Evolutionary conservation across 345 rosid species (phyloP).

Genomic region (Zanthoxylum bungeanum): DNA sequence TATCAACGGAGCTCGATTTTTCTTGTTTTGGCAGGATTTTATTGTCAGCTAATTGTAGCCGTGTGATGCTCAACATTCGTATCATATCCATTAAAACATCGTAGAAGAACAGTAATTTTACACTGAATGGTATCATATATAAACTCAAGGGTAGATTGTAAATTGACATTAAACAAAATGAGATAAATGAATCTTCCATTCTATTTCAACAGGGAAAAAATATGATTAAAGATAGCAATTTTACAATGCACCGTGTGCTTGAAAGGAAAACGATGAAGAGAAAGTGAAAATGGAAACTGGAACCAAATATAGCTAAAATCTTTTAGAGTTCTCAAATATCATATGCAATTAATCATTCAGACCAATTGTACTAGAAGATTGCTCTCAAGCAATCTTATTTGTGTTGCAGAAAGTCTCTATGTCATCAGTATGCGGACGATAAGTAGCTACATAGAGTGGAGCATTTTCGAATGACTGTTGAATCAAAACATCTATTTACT

Average conservation of each 20-base stretch:
- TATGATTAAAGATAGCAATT: not conserved
- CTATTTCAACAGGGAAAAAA: not conserved
- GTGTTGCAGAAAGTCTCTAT: not conserved
- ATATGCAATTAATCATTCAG: not conserved
- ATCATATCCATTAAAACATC: too few relatives aligned
- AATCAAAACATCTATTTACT: conserved; percentile 19
- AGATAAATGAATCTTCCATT: not conserved
- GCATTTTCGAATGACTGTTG: not conserved
- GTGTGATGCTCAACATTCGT: too few relatives aligned
- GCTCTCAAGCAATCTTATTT: conserved; percentile 9
- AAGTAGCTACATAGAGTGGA: not conserved
- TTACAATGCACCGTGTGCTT: not conserved
- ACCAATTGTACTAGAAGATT: not conserved
- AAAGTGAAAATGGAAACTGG: not conserved
- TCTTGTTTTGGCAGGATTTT: too few relatives aligned
- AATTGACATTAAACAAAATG: not conserved
- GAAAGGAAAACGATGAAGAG: not conserved
- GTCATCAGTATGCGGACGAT: not conserved
- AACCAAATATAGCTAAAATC: not conserved
- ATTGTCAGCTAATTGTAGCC: too few relatives aligned
- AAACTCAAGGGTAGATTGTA: not conserved
- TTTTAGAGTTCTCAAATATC: not conserved
- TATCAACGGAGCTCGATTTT: not conserved
- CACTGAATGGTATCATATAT: not conserved
- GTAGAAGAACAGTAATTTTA: too few relatives aligned